These are phyloP conservation scores for Misopates orontium DNA, from an alignment of 257 asterid genomes.

Conservation along the genomic window DNA sequence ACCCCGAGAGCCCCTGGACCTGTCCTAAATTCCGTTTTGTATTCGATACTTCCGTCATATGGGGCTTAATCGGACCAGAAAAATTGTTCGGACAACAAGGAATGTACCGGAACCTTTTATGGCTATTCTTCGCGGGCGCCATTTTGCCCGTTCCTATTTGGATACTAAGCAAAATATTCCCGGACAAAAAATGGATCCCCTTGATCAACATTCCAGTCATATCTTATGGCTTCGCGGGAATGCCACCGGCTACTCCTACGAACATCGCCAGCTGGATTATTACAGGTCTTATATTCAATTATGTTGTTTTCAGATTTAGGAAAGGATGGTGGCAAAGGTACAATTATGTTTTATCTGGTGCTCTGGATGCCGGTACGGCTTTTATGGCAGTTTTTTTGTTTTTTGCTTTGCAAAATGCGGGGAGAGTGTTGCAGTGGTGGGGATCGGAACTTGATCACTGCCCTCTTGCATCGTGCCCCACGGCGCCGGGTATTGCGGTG, in stretches of 20 bases:
- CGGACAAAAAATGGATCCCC: conserved; percentile 86
- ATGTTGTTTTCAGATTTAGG: conserved; percentile 73
- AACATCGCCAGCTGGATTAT: conserved; percentile 92
- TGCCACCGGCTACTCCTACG: conserved; percentile 97
- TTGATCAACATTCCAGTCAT: conserved; percentile 85
- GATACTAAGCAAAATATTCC: conserved; percentile 76
- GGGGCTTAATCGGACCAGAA: conserved; percentile 89
- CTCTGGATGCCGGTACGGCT: conserved; percentile 93
- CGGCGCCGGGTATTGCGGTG: conserved; percentile 75
- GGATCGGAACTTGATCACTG: conserved; percentile 83
- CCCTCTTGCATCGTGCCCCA: conserved; percentile 88
- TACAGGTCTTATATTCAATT: conserved; percentile 75
- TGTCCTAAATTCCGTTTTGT: conserved; percentile 83
- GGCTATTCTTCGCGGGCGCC: conserved; percentile 88
- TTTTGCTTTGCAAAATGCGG: conserved; percentile 70
- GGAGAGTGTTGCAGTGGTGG: conserved; percentile 81
- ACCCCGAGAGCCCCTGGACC: conserved; percentile 91
- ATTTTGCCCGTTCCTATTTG: conserved; percentile 83
- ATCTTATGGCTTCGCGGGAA: conserved; percentile 85
- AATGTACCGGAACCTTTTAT: conserved; percentile 77
- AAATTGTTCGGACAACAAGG: conserved; percentile 76
- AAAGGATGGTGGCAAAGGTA: conserved; percentile 88
- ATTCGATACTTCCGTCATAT: conserved; percentile 81
- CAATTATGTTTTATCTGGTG: conserved; percentile 86
- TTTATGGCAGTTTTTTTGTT: conserved; percentile 88